Evolutionary conservation across 2,329 filamentous ascomycete species (phyloP).

Genomic region (Arthrobotrys megalospora): DNA sequence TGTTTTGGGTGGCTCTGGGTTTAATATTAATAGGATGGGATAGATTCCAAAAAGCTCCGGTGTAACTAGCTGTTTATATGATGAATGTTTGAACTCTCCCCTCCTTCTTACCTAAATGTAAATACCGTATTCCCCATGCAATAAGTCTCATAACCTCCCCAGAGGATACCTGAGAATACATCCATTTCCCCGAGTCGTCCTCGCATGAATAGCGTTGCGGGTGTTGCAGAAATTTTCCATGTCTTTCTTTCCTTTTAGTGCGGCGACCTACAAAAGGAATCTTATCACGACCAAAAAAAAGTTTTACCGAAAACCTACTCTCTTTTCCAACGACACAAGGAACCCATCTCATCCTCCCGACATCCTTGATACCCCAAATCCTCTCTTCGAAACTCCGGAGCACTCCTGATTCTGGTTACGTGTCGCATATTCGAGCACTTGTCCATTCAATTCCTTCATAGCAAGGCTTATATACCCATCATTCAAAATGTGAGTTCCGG

Average conservation of each 20-base stretch:
- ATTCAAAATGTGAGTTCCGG: conserved; percentile 49
- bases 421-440: not conserved
- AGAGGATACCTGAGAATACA: conserved; percentile 7
- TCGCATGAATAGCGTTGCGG: conserved; percentile 34
- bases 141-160: not conserved
- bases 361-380: conserved; percentile 35
- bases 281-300: conserved; percentile 57
- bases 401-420: not conserved
- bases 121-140: not conserved
- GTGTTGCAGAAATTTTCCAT: conserved; percentile 61
- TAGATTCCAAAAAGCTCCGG: conserved; percentile 54
- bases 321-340: conserved; percentile 26
- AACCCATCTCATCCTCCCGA: conserved; percentile 31
- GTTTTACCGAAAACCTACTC: conserved; percentile 55
- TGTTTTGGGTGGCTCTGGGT: conserved; percentile 25
- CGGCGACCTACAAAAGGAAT: conserved; percentile 53
- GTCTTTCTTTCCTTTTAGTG: conserved; percentile 51
- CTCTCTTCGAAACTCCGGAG: conserved; percentile 7
- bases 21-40: conserved; percentile 35
- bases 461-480: conserved; percentile 13
- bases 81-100: conserved; percentile 36
- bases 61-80: conserved; percentile 22
- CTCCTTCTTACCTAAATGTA: conserved; percentile 16
- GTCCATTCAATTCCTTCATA: conserved; percentile 25
- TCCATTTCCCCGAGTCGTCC: conserved; percentile 12